Conservation (phyloP, 768 basidiomycete genomes). For the Collybiopsis confluens region DNA sequence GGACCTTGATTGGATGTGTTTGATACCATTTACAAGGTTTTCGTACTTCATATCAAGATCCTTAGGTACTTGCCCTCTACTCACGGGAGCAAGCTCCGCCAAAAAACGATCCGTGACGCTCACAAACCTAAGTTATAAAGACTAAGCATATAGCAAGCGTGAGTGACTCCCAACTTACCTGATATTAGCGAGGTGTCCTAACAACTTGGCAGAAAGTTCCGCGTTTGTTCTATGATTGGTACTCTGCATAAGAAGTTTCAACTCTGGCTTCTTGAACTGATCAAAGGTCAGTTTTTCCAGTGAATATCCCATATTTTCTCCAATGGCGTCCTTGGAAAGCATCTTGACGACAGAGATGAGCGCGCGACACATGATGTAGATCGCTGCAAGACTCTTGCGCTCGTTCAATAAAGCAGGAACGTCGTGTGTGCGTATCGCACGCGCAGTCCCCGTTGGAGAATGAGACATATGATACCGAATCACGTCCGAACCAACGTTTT, state of each 20-base stretch:
- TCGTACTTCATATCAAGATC: conserved; percentile 82
- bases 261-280: conserved; percentile 69
- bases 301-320: conserved; percentile 70
- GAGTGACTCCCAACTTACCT: conserved; percentile 44
- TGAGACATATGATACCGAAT: conserved; percentile 45
- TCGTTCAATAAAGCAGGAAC: conserved; percentile 53
- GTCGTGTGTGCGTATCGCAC: conserved; percentile 39
- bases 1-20: conserved; percentile 80
- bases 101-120: conserved; percentile 93
- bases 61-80: conserved; percentile 71
- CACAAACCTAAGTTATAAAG: conserved; percentile 54
- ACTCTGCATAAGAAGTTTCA: conserved; percentile 61
- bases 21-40: conserved; percentile 76
- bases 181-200: conserved; percentile 78
- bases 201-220: conserved; percentile 77
- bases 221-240: conserved; percentile 78
- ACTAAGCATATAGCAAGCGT: background rate
- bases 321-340: conserved; percentile 72
- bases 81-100: conserved; percentile 69
- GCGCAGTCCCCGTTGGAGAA: conserved; percentile 26
- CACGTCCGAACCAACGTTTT: conserved; percentile 49
- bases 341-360: conserved; percentile 72
- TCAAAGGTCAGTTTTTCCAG: conserved; percentile 90
- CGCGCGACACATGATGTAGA: conserved; percentile 88
- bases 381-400: conserved; percentile 75